A percentile compares a stretch with the other conserved stretches of the same genome.
Conservation (phyloP, 2,329 filamentous ascomycete species). For the Calonectria ilicicola region DNA sequence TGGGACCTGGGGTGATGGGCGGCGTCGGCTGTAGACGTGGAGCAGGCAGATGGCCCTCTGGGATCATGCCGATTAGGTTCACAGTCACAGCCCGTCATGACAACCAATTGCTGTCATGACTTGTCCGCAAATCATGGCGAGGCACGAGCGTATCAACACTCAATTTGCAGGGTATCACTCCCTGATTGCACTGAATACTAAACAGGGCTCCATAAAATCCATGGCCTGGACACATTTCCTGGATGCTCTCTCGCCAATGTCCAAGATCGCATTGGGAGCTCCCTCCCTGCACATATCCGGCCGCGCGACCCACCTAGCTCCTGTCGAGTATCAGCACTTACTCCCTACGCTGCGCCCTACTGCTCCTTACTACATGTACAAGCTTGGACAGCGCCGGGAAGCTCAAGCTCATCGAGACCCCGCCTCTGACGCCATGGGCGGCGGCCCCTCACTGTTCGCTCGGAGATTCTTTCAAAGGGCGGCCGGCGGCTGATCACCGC, state of each 20-base stretch:
- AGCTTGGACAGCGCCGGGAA: not conserved
- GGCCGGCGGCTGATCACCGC: not conserved
- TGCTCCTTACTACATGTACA: slow-evolving; percentile 4
- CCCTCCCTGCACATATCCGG: not conserved
- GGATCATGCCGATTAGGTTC: not conserved
- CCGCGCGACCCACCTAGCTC: not conserved
- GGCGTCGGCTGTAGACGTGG: not conserved
- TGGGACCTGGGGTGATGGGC: too few species aligned
- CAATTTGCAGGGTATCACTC: not conserved
- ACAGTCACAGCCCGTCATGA: not conserved
- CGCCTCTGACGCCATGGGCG: not conserved
- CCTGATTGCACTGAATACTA: too few species aligned
- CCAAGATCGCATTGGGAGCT: not conserved
- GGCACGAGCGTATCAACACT: not conserved
- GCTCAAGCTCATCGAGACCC: not conserved
- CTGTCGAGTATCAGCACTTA: not conserved
- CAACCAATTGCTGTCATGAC: not conserved
- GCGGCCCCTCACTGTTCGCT: slow-evolving; percentile 2
- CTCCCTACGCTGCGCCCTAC: not conserved
- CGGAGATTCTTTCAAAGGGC: not conserved
- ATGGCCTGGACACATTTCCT: not conserved
- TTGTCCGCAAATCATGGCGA: not conserved
- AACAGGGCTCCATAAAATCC: not conserved
- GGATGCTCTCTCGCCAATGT: not conserved
- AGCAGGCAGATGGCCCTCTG: not conserved